Conservation (phyloP, 1,284 basidiomycete species). For the Sutorius eximius region DNA sequence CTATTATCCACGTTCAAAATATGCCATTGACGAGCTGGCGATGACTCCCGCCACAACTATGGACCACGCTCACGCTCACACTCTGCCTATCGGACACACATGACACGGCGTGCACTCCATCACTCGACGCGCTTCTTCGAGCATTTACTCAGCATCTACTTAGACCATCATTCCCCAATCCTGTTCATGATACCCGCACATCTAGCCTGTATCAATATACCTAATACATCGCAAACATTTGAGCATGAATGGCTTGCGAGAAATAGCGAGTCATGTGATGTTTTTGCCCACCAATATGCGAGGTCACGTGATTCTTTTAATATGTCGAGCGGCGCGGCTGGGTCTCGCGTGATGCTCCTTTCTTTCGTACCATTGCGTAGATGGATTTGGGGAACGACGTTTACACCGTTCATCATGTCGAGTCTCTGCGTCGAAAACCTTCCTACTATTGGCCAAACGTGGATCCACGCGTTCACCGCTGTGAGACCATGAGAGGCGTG, state of each 20-base stretch:
- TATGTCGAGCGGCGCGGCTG: not conserved
- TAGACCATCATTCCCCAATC: slow-evolving; percentile 27
- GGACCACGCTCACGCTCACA: slow-evolving; percentile 6
- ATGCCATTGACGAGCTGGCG: slow-evolving; percentile 3
- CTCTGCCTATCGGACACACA: slow-evolving; percentile 2
- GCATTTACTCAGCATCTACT: slow-evolving; percentile 33
- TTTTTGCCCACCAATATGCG: too few species aligned
- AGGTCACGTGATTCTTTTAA: slow-evolving; percentile 17
- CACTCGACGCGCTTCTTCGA: slow-evolving; percentile 4
- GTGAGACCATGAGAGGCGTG: not conserved
- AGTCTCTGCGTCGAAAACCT: slow-evolving; percentile 30
- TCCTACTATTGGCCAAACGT: slow-evolving; percentile 30
- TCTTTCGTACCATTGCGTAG: not conserved
- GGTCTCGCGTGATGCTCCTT: not conserved
- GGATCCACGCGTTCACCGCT: slow-evolving; percentile 2
- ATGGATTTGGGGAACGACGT: slow-evolving; percentile 14
- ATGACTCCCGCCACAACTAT: slow-evolving; percentile 8
- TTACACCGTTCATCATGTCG: slow-evolving; percentile 25
- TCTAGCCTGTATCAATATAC: slow-evolving; percentile 34
- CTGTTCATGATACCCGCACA: slow-evolving; percentile 30
- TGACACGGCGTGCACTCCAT: slow-evolving; percentile 5
- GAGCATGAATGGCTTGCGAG: not conserved
- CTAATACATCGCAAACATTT: slow-evolving; percentile 7
- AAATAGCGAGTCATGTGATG: not conserved
- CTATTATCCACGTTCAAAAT: not conserved